Evolutionary conservation across 768 basidiomycete genomes (phyloP).

Genomic region (Paxillus rubicundulus): DNA sequence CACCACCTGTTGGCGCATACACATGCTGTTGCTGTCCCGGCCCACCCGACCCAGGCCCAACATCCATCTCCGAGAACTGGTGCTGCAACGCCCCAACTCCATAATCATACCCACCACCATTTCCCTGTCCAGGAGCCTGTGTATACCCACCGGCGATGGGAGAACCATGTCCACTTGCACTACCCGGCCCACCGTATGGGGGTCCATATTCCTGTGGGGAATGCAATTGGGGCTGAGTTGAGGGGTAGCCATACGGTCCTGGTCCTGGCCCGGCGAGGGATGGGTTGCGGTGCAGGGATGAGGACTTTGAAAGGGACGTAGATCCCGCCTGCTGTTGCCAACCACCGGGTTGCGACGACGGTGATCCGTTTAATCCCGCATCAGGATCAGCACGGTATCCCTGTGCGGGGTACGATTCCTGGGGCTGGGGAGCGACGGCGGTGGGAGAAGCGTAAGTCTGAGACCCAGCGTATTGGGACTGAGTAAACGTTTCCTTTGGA

Average conservation of each 20-base stretch:
- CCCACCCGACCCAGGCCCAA: constrained; percentile 19
- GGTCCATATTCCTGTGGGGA: constrained; percentile 12
- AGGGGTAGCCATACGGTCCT: constrained; percentile 16
- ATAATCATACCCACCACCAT: constrained; percentile 22
- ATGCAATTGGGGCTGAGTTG: constrained; percentile 15
- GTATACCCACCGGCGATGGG: constrained; percentile 7
- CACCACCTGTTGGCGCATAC: constrained; percentile 19
- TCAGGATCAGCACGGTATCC: constrained; percentile 17
- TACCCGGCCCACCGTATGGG: constrained; percentile 18
- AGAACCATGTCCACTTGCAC: constrained; percentile 18
- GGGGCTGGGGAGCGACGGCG: constrained; percentile 9
- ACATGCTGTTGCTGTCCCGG: constrained; percentile 16
- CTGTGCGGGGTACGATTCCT: constrained; percentile 16
- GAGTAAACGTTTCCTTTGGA: constrained; percentile 14
- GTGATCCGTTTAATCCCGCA: neutral
- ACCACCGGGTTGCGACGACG: constrained; percentile 2
- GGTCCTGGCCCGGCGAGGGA: neutral
- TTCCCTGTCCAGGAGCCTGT: constrained; percentile 13
- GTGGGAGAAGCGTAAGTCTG: constrained; percentile 12
- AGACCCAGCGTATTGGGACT: constrained; percentile 14
- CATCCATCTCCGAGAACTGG: constrained; percentile 32
- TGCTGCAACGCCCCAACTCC: constrained; percentile 24
- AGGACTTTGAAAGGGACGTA: neutral
- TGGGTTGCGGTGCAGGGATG: neutral
- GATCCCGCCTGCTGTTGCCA: neutral